These are phyloP conservation scores for Candida frijolesensis DNA, from an alignment of 1,139 yeast species.

Conservation along the genomic window DNA sequence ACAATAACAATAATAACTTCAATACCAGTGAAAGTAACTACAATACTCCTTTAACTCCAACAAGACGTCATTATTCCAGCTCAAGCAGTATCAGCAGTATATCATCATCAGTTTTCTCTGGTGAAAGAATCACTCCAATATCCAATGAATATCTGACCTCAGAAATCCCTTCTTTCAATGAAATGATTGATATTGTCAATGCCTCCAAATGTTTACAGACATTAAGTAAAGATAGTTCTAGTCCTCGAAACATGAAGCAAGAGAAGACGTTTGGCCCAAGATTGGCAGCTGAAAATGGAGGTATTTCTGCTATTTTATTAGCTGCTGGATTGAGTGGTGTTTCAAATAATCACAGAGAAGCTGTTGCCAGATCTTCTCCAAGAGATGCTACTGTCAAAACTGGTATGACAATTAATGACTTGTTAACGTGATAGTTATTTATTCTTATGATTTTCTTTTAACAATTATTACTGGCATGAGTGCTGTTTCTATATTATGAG, in stretches of 20 bases:
- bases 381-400: constrained; percentile 13
- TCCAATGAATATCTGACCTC: constrained; percentile 1
- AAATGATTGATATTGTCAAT: constrained; percentile 38
- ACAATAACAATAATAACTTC: background rate
- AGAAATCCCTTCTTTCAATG: constrained; percentile 16
- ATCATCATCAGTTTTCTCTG: constrained; percentile 12
- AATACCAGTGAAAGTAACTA: background rate
- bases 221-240: constrained; percentile 16
- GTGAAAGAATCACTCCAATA: constrained; percentile 3
- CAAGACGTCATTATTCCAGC: constrained; percentile 5
- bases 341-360: constrained; percentile 1
- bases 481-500: background rate
- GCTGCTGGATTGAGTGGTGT: constrained; percentile 26
- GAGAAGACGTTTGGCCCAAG: background rate
- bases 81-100: constrained; percentile 11
- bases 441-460: background rate
- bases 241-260: background rate
- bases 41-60: constrained; percentile 4
- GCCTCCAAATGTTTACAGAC: constrained; percentile 46
- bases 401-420: constrained; percentile 33
- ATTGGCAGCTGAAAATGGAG: constrained; percentile 14
- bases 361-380: background rate
- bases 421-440: constrained; percentile 20
- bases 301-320: constrained; percentile 29
- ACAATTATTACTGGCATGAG: background rate